These are phyloP conservation scores for Aspergillus tubingensis DNA, from an alignment of 2,329 filamentous ascomycete genomes.

Conservation along the genomic window DNA sequence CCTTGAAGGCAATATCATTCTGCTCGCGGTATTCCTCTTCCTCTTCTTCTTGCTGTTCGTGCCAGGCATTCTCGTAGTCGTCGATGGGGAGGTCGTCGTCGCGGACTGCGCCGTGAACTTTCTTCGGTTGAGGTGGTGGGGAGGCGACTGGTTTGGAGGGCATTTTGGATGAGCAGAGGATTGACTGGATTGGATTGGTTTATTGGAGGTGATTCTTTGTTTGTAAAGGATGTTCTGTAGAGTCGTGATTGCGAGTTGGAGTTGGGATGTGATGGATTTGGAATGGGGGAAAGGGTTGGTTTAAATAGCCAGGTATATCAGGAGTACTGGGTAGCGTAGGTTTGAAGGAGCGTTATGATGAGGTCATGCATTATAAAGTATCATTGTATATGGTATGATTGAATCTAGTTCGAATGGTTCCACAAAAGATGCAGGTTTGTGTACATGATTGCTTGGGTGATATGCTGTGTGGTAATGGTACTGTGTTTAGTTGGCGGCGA, in stretches of 20 bases:
- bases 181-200: too few relatives aligned
- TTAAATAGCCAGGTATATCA: too few relatives aligned
- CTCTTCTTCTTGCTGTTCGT: not conserved
- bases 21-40: not conserved
- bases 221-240: conserved; percentile 46
- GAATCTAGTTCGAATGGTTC: not conserved
- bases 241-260: conserved; percentile 32
- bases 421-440: not conserved
- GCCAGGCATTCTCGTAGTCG: conserved; percentile 6
- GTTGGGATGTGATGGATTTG: not conserved
- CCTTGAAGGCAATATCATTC: not conserved
- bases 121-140: not conserved
- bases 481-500: too few relatives aligned
- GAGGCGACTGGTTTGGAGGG: conserved; percentile 54
- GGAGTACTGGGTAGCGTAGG: too few relatives aligned
- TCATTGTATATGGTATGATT: not conserved
- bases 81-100: conserved; percentile 5
- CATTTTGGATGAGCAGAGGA: conserved; percentile 12
- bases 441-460: not conserved
- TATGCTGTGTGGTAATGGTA: too few relatives aligned
- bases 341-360: not conserved
- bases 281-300: not conserved
- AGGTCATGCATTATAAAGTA: not conserved
- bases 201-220: conserved; percentile 34
- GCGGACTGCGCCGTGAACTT: not conserved